Evolutionary conservation across 805 yeast genomes (phyloP).

Genomic region (Metschnikowia cerradonensis): DNA sequence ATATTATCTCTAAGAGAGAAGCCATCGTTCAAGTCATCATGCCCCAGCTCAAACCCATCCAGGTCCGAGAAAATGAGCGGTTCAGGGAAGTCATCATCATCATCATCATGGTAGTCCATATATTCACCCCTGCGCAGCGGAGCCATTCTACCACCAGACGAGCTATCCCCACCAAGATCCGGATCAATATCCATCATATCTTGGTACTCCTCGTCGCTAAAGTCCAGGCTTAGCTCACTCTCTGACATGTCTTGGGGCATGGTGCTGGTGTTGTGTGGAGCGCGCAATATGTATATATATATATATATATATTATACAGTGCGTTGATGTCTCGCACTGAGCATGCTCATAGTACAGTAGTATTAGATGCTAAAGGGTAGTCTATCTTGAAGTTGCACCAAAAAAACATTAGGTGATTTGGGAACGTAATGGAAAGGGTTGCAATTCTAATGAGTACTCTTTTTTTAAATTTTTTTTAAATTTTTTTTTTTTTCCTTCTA

Average conservation of each 20-base stretch:
- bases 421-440: too few species aligned
- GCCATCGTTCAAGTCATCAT: constrained; percentile 41
- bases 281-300: not conserved
- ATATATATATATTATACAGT: too few species aligned
- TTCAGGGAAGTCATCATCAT: constrained; percentile 16
- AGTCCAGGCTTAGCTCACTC: constrained; percentile 7
- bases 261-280: not conserved
- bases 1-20: constrained; percentile 57
- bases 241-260: constrained; percentile 4
- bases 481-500: too few species aligned
- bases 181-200: constrained; percentile 15
- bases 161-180: not conserved
- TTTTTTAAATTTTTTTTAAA: too few species aligned
- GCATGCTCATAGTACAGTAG: not conserved
- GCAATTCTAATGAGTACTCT: too few species aligned
- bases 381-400: too few species aligned
- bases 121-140: not conserved
- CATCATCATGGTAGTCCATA: not conserved
- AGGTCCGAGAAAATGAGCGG: constrained; percentile 22
- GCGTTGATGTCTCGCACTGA: not conserved
- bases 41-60: constrained; percentile 22
- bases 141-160: not conserved
- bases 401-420: too few species aligned
- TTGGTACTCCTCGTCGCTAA: constrained; percentile 12
- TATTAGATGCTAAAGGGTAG: too few species aligned